Conservation (phyloP, 768 basidiomycete genomes). For the Lactarius sanguifluus region DNA sequence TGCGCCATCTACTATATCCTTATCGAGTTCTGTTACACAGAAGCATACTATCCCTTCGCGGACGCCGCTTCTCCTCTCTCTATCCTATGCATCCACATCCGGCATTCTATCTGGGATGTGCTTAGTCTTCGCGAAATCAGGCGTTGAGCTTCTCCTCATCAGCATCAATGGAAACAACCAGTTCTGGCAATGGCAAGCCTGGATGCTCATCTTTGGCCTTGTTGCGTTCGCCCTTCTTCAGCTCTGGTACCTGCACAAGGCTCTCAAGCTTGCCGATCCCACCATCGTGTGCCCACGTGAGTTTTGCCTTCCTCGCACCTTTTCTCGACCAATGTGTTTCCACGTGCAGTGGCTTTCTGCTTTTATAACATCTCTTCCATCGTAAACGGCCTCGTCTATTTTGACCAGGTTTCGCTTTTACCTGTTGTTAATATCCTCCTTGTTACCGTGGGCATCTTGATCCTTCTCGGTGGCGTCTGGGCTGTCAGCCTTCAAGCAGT, state of each 20-base stretch:
- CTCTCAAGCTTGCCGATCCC: constrained; percentile 76
- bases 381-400: constrained; percentile 86
- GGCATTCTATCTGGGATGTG: constrained; percentile 93
- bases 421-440: constrained; percentile 66
- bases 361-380: constrained; percentile 94
- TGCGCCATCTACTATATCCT: constrained; percentile 31
- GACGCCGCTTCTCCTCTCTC: constrained; percentile 64
- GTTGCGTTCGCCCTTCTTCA: constrained; percentile 76
- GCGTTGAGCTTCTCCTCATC: constrained; percentile 81
- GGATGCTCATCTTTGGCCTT: constrained; percentile 74
- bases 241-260: constrained; percentile 81
- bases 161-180: constrained; percentile 76
- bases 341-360: constrained; percentile 75
- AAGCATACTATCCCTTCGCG: constrained; percentile 36
- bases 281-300: constrained; percentile 82
- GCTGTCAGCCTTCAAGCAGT: constrained; percentile 76
- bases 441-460: constrained; percentile 70
- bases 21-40: constrained; percentile 28
- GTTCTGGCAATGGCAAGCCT: constrained; percentile 81
- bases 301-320: constrained; percentile 31
- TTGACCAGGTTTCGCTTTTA: constrained; percentile 78
- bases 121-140: constrained; percentile 90
- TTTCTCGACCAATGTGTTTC: constrained; percentile 12
- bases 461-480: constrained; percentile 88
- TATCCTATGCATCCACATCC: constrained; percentile 84